A percentile compares a stretch with the other conserved stretches of the same genome.
phyloP scores from a whole-genome alignment of 805 yeast genomes.

The Lipomyces yamanashiensis region DNA sequence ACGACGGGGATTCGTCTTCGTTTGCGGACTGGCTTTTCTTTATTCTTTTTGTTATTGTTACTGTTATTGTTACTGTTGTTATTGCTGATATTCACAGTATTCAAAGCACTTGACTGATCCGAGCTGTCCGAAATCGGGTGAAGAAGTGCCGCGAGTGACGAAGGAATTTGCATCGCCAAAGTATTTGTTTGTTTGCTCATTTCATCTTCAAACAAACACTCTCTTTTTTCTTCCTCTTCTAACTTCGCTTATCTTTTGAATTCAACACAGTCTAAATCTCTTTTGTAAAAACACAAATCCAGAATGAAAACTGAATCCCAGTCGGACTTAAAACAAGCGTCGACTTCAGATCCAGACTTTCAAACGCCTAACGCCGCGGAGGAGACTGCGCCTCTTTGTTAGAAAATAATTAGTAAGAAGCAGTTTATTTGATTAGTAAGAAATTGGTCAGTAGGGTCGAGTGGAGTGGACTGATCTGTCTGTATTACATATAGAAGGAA shows the following conservation, averaged over 20 bases:
- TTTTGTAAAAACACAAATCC: too few species aligned
- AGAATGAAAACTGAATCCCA: too few species aligned
- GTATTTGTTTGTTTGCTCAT: too few species aligned
- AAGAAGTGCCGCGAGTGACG: background rate
- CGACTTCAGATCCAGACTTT: background rate
- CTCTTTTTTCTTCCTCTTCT: too few species aligned
- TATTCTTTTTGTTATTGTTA: background rate
- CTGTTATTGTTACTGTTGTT: too few species aligned
- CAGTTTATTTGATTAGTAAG: background rate
- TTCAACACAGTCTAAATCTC: too few species aligned
- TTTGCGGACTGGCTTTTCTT: conserved; percentile 13
- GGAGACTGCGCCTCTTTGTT: background rate
- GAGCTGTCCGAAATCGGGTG: background rate
- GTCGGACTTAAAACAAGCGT: background rate
- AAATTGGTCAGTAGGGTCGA: too few species aligned
- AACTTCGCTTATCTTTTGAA: too few species aligned
- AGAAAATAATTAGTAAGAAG: background rate
- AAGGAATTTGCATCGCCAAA: too few species aligned
- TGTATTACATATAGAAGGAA: too few species aligned
- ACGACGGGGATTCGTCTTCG: conserved; percentile 34
- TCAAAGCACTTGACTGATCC: background rate
- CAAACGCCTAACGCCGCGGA: conserved; percentile 15
- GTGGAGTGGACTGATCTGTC: too few species aligned
- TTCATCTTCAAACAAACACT: too few species aligned
- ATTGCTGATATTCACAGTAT: background rate